Evolutionary conservation across 2,329 filamentous ascomycete species (phyloP).

Genomic region (Talaromyces sp.): DNA sequence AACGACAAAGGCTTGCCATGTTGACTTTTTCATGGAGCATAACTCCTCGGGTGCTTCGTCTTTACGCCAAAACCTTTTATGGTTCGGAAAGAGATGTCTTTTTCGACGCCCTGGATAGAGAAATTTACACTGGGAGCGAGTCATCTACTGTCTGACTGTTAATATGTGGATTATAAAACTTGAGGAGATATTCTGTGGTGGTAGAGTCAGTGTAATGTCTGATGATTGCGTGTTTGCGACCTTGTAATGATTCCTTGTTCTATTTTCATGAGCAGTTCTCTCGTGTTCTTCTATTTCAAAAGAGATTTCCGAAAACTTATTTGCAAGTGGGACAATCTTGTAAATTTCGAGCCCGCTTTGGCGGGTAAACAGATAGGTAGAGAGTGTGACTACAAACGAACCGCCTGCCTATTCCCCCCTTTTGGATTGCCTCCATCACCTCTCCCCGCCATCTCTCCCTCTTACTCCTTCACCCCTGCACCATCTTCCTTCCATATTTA

Average conservation of each 20-base stretch:
- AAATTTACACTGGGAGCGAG: neutral
- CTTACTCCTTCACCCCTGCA: neutral
- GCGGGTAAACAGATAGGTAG: neutral
- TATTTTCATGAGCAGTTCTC: neutral
- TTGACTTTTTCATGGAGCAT: neutral
- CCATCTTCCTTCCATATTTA: too few relatives aligned
- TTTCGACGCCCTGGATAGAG: neutral
- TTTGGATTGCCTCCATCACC: neutral
- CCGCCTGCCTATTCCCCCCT: neutral
- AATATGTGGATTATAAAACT: too few relatives aligned
- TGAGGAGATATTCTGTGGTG: too few relatives aligned
- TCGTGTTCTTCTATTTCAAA: neutral
- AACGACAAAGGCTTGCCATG: neutral
- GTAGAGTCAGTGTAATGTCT: neutral
- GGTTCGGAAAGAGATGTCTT: neutral
- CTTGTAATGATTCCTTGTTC: neutral
- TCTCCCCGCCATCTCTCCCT: neutral
- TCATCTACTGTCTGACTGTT: too few relatives aligned
- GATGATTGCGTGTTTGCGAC: neutral
- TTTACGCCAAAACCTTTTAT: neutral
- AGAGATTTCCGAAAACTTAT: neutral
- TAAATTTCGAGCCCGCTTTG: neutral
- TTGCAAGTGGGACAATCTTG: neutral
- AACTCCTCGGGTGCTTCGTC: neutral
- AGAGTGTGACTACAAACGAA: neutral